Evolutionary conservation across 129 eudicot genomes (phyloP).

Genomic region (Saposhnikovia divaricata): DNA sequence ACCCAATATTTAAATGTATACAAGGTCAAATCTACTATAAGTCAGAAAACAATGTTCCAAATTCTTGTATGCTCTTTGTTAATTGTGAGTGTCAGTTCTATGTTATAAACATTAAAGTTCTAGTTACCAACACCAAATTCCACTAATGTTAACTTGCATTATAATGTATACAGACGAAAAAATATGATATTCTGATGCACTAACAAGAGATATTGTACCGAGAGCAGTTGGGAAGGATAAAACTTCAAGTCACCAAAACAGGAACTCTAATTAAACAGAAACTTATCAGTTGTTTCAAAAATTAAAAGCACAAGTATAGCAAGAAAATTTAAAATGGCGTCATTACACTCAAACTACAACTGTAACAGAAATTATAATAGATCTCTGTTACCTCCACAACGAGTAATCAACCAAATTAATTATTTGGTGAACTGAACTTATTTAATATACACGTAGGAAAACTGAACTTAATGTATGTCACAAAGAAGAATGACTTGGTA

Average conservation of each 20-base stretch:
- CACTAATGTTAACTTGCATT: no score
- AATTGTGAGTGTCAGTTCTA: neutral
- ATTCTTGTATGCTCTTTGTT: constrained; percentile 3
- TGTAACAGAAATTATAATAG: neutral
- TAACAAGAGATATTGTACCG: no score
- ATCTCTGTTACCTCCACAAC: neutral
- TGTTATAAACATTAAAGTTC: neutral
- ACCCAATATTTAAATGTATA: neutral
- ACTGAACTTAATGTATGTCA: neutral
- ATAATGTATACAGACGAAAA: no score
- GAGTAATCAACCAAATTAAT: neutral
- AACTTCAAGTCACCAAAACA: no score
- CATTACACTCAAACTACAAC: neutral
- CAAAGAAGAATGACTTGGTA: neutral
- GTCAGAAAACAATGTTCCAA: neutral
- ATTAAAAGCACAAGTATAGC: neutral
- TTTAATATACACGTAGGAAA: neutral
- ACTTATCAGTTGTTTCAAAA: neutral
- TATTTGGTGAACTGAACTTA: no score
- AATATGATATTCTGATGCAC: no score
- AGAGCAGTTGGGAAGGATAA: no score
- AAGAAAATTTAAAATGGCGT: neutral
- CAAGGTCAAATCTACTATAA: neutral
- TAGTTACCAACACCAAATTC: neutral
- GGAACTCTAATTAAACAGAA: no score